These are phyloP conservation scores for Neonectria hederae DNA, from an alignment of 2,329 filamentous ascomycete genomes.

Conservation along the genomic window DNA sequence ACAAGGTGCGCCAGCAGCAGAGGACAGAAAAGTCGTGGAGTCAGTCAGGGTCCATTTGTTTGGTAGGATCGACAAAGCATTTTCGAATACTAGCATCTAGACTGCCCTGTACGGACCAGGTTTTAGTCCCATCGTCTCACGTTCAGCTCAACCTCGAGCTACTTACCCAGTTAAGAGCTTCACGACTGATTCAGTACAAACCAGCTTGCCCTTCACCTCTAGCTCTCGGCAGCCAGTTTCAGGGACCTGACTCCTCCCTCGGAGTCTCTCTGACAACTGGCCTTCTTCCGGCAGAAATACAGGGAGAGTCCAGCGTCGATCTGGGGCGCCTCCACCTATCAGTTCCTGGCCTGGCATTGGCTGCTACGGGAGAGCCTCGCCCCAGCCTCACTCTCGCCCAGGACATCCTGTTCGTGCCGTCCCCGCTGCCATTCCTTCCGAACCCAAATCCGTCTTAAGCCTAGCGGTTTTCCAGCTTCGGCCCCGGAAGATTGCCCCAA, in stretches of 20 bases:
- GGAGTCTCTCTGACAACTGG: background rate
- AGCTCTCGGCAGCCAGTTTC: background rate
- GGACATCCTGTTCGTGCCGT: background rate
- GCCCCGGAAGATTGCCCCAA: background rate
- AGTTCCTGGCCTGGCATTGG: background rate
- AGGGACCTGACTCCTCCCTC: background rate
- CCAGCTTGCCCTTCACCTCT: no score
- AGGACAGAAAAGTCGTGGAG: background rate
- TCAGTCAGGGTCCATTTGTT: conserved; percentile 7
- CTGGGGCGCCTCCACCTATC: conserved; percentile 8
- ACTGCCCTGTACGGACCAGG: background rate
- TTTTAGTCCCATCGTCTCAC: background rate
- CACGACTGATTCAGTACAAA: background rate
- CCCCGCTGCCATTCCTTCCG: conserved; percentile 16
- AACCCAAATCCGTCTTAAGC: conserved; percentile 2
- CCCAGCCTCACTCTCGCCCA: conserved; percentile 4
- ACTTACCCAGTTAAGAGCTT: background rate
- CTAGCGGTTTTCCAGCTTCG: conserved; percentile 10
- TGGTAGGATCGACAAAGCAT: background rate
- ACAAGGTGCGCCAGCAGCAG: conserved; percentile 3
- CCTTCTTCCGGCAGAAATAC: background rate
- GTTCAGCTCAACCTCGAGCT: background rate
- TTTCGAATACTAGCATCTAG: background rate
- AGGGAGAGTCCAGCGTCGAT: conserved; percentile 4
- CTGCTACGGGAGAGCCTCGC: conserved; percentile 3